Base-by-base conservation (phyloP, 495 filamentous ascomycete genomes). In the Cudoniella acicularis region DNA sequence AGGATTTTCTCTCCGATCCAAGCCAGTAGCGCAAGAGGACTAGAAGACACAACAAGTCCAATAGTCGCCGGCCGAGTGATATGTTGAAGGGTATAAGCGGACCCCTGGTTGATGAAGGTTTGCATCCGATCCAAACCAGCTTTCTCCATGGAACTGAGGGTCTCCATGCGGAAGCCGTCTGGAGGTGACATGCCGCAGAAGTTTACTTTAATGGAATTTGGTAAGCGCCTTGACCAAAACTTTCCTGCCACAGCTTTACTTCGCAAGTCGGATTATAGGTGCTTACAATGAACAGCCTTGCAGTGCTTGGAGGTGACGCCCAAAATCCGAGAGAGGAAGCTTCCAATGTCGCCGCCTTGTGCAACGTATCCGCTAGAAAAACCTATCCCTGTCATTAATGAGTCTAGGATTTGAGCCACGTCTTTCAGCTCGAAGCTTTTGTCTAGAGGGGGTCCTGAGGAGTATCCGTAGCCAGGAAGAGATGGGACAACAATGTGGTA, bases 331-430 rank as follows among this genome's bases (percentile, higher is more conserved):
- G 77, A 73, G 17, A 89, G 51, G 6, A 70, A 64, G 60, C 76
- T 77, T 2, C 87, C 87, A 49, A 88, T 76, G 62, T 91, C 86
- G 13, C 87, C 87, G 1, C 87, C 87, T 61, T 88, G 83, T 0
- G 77, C 79, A 22, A 89, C 69, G 64, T 90, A 89, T 1, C 81
- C 82, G 26, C 70, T 69, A 3, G 67, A 73, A 53, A 89, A 86
- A 0, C 86, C 85, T 1, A 88, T 67, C 16, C 72, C 71, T 16
- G 72, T 68, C 83, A 89, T 88, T 2, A 90, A 62, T 30, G 77
- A 65, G 67, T 89, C 69, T 10, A 88, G 52, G 2, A 86, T 64
- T n/a, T 73, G 71, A 4, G 81, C 72, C 2, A 74, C 68, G 24
- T 80, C 74, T 0, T 62, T 21, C 1, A 73, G 64, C 4, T 47